These are phyloP conservation scores for Powellomyces hirtus DNA, from an alignment of 192 early-diverging fungal genomes.

Conservation along the genomic window DNA sequence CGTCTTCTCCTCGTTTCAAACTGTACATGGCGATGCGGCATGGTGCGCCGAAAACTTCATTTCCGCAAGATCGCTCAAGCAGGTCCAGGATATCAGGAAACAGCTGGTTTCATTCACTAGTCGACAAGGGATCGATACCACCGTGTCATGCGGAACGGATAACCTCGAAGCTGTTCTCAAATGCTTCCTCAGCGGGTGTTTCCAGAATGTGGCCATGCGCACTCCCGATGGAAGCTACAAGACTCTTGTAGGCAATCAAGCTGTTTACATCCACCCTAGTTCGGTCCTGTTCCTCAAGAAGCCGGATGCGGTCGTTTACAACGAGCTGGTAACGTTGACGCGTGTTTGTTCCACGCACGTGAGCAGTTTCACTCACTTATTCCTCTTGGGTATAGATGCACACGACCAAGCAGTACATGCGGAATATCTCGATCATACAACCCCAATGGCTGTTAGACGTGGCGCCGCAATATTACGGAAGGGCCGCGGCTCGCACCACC, in stretches of 20 bases:
- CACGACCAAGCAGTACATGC: constrained; percentile 86
- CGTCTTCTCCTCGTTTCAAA: constrained; percentile 72
- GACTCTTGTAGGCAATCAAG: constrained; percentile 62
- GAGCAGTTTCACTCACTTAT: not conserved
- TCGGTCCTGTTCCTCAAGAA: constrained; percentile 82
- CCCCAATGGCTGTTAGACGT: constrained; percentile 77
- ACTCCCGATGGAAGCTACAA: constrained; percentile 88
- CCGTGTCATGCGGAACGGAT: constrained; percentile 67
- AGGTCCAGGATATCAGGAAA: constrained; percentile 82
- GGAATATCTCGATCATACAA: constrained; percentile 78
- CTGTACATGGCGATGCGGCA: constrained; percentile 71
- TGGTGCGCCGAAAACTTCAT: constrained; percentile 96
- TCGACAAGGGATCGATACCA: constrained; percentile 62
- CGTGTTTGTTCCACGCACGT: not conserved
- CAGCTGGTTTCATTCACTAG: constrained; percentile 80
- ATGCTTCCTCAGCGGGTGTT: constrained; percentile 87
- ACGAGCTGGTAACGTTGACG: constrained; percentile 67
- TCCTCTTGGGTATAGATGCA: constrained; percentile 48
- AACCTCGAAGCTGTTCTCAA: constrained; percentile 68
- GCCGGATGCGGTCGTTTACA: constrained; percentile 78
- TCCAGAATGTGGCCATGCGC: constrained; percentile 80
- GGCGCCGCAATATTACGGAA: constrained; percentile 69
- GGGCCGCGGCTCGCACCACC: not conserved
- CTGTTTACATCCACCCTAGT: constrained; percentile 84
- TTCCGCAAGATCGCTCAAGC: constrained; percentile 78